Percentiles rank a stretch among this genome's conserved stretches.
phyloP scores from a whole-genome alignment of 1,139 yeast genomes.

The Yamadazyma friedrichii region DNA sequence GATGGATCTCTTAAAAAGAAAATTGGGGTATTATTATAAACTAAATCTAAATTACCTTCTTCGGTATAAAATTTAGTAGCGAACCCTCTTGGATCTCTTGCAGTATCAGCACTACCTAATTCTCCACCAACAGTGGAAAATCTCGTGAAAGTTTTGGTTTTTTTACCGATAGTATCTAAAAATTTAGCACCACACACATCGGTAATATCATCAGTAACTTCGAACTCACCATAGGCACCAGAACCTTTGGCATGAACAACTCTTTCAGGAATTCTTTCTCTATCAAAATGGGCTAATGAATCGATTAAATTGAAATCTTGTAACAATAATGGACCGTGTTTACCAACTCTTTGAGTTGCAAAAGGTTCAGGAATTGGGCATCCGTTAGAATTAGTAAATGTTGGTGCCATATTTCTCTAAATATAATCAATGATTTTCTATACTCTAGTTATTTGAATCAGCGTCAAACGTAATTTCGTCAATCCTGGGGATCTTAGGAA shows the following conservation, averaged over 20 bases:
- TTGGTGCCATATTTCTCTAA: slow-evolving; percentile 29
- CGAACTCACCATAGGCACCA: slow-evolving; percentile 80
- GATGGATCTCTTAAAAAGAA: slow-evolving; percentile 85
- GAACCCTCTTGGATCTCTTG: slow-evolving; percentile 90
- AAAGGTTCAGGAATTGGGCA: slow-evolving; percentile 66
- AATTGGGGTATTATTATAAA: slow-evolving; percentile 86
- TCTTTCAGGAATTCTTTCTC: slow-evolving; percentile 87
- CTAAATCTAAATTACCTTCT: slow-evolving; percentile 87
- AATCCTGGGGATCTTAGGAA: too few relatives aligned
- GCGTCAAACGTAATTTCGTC: too few relatives aligned
- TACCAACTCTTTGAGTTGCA: slow-evolving; percentile 73
- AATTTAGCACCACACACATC: slow-evolving; percentile 73
- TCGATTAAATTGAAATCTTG: slow-evolving; percentile 82
- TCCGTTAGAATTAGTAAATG: slow-evolving; percentile 71
- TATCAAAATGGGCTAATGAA: slow-evolving; percentile 76
- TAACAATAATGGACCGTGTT: slow-evolving; percentile 71
- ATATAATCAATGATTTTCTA: too few relatives aligned
- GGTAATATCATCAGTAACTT: slow-evolving; percentile 77
- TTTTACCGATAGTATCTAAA: slow-evolving; percentile 70
- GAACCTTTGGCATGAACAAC: slow-evolving; percentile 91
- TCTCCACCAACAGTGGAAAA: slow-evolving; percentile 93
- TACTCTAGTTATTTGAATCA: too few relatives aligned
- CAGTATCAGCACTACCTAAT: slow-evolving; percentile 78
- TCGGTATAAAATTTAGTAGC: slow-evolving; percentile 81
- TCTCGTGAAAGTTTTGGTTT: slow-evolving; percentile 70